A percentile compares a stretch with the other conserved stretches of the same genome.
Evolutionary conservation across 2,329 filamentous ascomycete species (phyloP).

Genomic region (Aspergillus ochraceoroseus): DNA sequence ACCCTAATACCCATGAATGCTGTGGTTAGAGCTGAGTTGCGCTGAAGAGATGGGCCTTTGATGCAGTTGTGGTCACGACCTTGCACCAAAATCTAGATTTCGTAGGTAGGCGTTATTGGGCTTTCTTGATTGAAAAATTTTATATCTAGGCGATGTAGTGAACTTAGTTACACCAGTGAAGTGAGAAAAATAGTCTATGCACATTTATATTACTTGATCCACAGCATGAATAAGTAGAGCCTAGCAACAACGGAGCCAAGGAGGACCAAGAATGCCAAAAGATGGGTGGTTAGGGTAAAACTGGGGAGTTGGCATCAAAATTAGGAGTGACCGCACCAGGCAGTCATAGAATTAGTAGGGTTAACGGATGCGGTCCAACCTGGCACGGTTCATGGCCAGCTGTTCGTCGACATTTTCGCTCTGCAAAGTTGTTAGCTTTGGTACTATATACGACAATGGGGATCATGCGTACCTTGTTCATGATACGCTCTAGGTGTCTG

Average conservation of each 20-base stretch:
- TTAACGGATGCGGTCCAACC: slow-evolving; percentile 55
- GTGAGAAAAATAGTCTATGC: slow-evolving; percentile 5
- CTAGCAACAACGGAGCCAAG: slow-evolving; percentile 5
- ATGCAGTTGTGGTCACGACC: slow-evolving; percentile 4
- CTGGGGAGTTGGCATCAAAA: slow-evolving; percentile 14
- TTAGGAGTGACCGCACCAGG: slow-evolving; percentile 28
- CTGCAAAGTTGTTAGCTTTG: slow-evolving; percentile 44
- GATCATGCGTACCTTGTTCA: slow-evolving; percentile 60
- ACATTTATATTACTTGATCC: slow-evolving; percentile 1
- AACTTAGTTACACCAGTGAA: no score
- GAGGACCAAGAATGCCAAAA: slow-evolving; percentile 24
- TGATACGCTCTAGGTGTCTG: slow-evolving; percentile 69
- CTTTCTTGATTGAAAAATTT: no score
- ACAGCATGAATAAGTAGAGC: not conserved
- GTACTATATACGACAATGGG: not conserved
- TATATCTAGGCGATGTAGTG: no score
- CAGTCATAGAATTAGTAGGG: slow-evolving; percentile 17
- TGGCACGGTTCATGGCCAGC: slow-evolving; percentile 71
- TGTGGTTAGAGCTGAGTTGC: slow-evolving; percentile 3
- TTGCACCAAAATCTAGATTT: not conserved
- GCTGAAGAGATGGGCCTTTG: slow-evolving; percentile 2
- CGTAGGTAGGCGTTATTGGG: no score
- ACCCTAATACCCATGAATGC: slow-evolving; percentile 11
- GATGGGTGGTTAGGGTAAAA: slow-evolving; percentile 14
- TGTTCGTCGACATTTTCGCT: slow-evolving; percentile 78